Base-by-base conservation (phyloP, 495 filamentous ascomycete species). In the Acidomyces sp. region DNA sequence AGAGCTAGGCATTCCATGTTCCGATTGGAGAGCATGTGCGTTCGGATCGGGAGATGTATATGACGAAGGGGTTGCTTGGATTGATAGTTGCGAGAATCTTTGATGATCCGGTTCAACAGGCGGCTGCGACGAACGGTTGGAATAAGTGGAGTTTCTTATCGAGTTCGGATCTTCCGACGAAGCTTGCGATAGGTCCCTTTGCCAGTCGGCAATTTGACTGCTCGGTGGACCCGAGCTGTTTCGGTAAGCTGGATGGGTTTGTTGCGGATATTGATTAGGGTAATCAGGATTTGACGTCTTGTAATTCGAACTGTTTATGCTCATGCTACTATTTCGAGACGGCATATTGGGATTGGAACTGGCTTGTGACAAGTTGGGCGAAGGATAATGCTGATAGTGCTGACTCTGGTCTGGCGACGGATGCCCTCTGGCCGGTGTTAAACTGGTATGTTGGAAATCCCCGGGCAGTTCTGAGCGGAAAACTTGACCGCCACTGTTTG, bases 401-500 rank as follows among this genome's bases (percentile, higher is more conserved):
- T 28, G 34, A 7, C 34, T 37, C 15, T 28, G 6, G 35, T 12
- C 6, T 38, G 35, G 20, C 11, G 37, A 10, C 31, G 6, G 22
- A 15, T 40, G 37, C n/a, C 11, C 23, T 30, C 10, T 6, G 20
- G 37, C 22, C 5, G 12, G 37, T 10, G 25, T 40, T n/a, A n/a
- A n/a, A n/a, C n/a, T n/a, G n/a, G n/a, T n/a, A n/a, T n/a, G n/a
- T n/a, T n/a, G n/a, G n/a, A 7, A 30, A 17, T 51, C 48, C 10
- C 48, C 48, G 2, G 36, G 31, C 1, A 51, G 31, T 20, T 51
- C 48, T 6, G 42, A 28, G 12, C 43, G 37, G 23, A 51, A 45
- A 17, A 27, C 34, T 39, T 43, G 37, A 22, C 33, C 32, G 5
- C n/a, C n/a, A n/a, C n/a, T n/a, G n/a, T 48, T 6, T n/a, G 42